phyloP scores from a whole-genome alignment of 495 filamentous ascomycete genomes.

The Gamarada debralockiae region DNA sequence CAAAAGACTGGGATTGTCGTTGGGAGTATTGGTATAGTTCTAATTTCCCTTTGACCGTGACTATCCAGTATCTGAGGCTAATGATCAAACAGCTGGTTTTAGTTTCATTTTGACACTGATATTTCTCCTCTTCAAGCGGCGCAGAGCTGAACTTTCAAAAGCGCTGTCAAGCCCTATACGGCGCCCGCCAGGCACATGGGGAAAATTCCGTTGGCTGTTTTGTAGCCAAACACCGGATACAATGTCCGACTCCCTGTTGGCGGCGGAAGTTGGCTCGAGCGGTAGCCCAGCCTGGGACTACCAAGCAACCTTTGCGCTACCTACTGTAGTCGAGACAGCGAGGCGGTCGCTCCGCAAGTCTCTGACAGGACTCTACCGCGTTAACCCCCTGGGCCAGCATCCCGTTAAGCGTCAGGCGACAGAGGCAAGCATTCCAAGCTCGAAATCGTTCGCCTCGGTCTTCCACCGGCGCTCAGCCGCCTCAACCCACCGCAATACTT shows the following conservation, averaged over 20 bases:
- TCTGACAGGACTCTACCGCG: conserved; percentile 3
- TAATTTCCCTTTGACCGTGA: conserved; percentile 1
- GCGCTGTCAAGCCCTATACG: too few species aligned
- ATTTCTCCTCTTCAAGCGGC: conserved; percentile 5
- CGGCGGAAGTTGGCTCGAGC: conserved; percentile 4
- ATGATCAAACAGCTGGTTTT: conserved; percentile 12
- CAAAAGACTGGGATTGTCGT: conserved; percentile 9
- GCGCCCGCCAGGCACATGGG: neutral
- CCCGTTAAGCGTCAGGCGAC: too few species aligned
- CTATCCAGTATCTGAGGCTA: neutral
- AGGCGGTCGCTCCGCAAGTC: conserved; percentile 8
- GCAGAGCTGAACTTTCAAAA: conserved; percentile 4
- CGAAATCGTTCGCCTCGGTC: too few species aligned
- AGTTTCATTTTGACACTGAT: conserved; percentile 9
- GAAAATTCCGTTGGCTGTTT: conserved; percentile 3
- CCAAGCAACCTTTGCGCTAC: conserved; percentile 4
- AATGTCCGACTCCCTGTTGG: conserved; percentile 3
- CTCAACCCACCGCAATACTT: too few species aligned
- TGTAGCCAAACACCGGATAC: neutral
- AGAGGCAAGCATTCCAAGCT: too few species aligned
- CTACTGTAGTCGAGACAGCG: neutral
- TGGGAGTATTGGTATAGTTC: conserved; percentile 10
- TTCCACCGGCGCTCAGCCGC: too few species aligned
- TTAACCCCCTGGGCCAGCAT: conserved; percentile 11
- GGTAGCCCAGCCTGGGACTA: neutral